Conservation (phyloP, 208 protist genomes). For the Crithidia fasciculata region DNA sequence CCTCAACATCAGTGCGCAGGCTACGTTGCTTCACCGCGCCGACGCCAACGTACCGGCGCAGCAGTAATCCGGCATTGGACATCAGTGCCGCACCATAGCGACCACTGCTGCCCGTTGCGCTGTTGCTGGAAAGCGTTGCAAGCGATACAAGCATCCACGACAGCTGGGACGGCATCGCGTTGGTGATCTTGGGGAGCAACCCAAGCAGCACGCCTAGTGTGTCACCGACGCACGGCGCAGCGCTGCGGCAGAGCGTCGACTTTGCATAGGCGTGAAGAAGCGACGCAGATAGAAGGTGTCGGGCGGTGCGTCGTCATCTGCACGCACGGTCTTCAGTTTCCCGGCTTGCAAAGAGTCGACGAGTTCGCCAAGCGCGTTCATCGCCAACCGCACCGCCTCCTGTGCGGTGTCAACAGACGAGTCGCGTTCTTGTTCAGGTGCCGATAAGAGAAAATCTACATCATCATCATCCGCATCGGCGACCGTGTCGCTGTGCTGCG, state of each 20-base stretch:
- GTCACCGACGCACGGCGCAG: background rate
- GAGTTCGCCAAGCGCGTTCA: no score
- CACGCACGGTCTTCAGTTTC: background rate
- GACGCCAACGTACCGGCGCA: slow-evolving; percentile 9
- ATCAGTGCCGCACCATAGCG: background rate
- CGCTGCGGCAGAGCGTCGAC: background rate
- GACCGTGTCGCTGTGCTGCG: no score
- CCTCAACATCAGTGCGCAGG: slow-evolving; percentile 25
- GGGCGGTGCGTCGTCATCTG: background rate
- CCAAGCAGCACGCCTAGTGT: background rate
- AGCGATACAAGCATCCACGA: slow-evolving; percentile 33
- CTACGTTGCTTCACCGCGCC: background rate
- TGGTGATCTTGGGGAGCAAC: slow-evolving; percentile 11
- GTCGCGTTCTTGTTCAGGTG: no score
- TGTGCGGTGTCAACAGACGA: no score
- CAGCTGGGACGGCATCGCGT: slow-evolving; percentile 13
- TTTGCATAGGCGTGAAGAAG: background rate
- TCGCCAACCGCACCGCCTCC: background rate
- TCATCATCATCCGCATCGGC: no score
- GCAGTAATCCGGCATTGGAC: background rate
- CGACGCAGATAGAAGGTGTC: slow-evolving; percentile 5
- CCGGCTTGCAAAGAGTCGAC: background rate
- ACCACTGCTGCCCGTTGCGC: background rate
- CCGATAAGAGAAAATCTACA: no score
- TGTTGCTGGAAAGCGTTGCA: background rate